Conservation (phyloP, 2,329 filamentous ascomycete species). For the Nannizzia gypsea region DNA sequence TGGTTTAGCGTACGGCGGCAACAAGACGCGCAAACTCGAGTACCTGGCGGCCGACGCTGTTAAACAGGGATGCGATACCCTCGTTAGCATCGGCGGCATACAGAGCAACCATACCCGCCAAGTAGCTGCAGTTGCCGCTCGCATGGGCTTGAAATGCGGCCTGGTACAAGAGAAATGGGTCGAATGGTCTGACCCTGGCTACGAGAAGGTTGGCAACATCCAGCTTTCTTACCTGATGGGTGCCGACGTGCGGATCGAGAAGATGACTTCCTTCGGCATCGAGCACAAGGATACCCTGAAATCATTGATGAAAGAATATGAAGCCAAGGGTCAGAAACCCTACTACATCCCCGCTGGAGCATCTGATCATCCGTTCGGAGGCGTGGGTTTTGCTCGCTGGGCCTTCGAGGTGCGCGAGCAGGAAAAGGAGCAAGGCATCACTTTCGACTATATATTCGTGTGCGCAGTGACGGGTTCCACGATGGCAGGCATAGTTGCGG, state of each 20-base stretch:
- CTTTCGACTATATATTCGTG: conserved; percentile 57
- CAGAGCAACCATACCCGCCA: conserved; percentile 61
- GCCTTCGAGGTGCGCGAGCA: conserved; percentile 56
- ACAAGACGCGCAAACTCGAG: conserved; percentile 60
- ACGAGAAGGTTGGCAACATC: conserved; percentile 58
- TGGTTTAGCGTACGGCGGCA: conserved; percentile 54
- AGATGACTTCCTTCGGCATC: conserved; percentile 49
- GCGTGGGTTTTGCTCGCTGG: conserved; percentile 59
- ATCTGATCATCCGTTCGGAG: conserved; percentile 58
- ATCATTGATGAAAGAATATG: conserved; percentile 43
- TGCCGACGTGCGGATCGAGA: conserved; percentile 50
- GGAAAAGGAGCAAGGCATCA: conserved; percentile 49
- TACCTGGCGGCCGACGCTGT: conserved; percentile 56
- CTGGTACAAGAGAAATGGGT: conserved; percentile 61
- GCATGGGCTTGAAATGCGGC: conserved; percentile 39
- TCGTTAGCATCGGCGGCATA: conserved; percentile 55
- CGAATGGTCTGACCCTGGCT: conserved; percentile 47
- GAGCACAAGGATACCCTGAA: conserved; percentile 53
- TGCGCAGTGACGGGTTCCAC: conserved; percentile 62
- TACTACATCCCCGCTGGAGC: conserved; percentile 64
- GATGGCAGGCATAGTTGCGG: conserved; percentile 59
- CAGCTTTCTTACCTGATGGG: conserved; percentile 58
- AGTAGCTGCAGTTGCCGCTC: conserved; percentile 51
- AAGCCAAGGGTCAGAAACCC: conserved; percentile 44
- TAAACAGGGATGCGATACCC: conserved; percentile 45